Conservation (phyloP, 129 eudicot genomes). For the Mikania micrantha region DNA sequence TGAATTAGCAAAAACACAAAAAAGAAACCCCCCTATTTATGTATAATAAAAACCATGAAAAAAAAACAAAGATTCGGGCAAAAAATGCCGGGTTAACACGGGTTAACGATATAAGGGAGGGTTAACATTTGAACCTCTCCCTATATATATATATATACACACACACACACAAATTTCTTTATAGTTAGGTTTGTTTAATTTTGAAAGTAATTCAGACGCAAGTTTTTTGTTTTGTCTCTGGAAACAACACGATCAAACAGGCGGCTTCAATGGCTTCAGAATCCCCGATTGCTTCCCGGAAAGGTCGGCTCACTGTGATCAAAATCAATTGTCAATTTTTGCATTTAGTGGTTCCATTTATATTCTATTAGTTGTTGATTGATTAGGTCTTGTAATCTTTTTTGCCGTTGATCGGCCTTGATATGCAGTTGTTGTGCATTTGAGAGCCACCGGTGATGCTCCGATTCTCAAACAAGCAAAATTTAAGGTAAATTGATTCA, state of each 20-base stretch:
- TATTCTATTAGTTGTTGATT: not conserved
- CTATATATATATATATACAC: too few species aligned
- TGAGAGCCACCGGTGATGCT: conserved; percentile 93
- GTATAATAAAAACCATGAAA: too few species aligned
- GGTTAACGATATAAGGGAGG: too few species aligned
- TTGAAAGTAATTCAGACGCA: too few species aligned
- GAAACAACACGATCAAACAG: not conserved
- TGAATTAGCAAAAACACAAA: too few species aligned
- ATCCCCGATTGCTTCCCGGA: conserved; percentile 38
- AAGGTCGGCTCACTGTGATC: conserved; percentile 25
- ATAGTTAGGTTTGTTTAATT: too few species aligned
- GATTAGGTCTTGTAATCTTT: conserved; percentile 23
- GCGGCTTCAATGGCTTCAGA: conserved; percentile 38
- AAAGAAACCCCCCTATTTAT: too few species aligned
- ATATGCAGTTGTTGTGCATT: conserved; percentile 72
- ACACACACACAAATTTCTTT: too few species aligned
- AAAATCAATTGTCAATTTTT: not conserved
- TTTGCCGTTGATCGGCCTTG: not conserved
- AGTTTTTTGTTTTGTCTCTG: not conserved
- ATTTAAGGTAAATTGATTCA: conserved; percentile 54
- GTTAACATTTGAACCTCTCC: too few species aligned
- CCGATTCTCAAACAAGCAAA: conserved; percentile 94
- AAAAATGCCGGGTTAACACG: too few species aligned
- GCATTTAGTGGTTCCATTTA: not conserved
- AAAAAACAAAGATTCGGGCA: too few species aligned